These are phyloP conservation scores for Globisporangium sylvaticum DNA, from an alignment of 352 stramenopile genomes.

Conservation along the genomic window DNA sequence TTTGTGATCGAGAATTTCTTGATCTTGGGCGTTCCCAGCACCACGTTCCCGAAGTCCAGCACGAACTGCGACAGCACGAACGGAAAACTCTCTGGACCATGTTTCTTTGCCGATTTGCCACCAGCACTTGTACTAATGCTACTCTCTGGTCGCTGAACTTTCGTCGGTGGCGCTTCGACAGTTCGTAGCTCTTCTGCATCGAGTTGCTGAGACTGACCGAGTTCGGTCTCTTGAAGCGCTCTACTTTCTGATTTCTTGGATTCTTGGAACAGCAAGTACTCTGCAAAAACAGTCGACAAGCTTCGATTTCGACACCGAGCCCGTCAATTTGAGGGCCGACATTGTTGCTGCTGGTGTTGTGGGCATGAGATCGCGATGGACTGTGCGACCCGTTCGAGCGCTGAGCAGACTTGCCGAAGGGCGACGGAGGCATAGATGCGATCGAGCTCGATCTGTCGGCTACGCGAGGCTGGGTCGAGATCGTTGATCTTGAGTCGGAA, in stretches of 20 bases:
- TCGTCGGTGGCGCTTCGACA: not conserved
- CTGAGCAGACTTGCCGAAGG: slow-evolving; percentile 15
- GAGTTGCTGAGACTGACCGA: not conserved
- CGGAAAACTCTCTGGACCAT: slow-evolving; percentile 30
- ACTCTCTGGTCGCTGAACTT: slow-evolving; percentile 7
- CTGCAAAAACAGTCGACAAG: slow-evolving; percentile 81
- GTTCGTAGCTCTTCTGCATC: slow-evolving; percentile 9
- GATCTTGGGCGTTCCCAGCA: slow-evolving; percentile 89
- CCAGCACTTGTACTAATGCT: not conserved
- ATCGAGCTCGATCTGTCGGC: slow-evolving; percentile 33
- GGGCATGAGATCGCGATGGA: slow-evolving; percentile 16
- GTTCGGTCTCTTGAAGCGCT: not conserved
- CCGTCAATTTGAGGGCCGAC: slow-evolving; percentile 38
- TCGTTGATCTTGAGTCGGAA: slow-evolving; percentile 54
- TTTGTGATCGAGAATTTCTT: slow-evolving; percentile 93
- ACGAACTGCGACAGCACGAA: slow-evolving; percentile 91
- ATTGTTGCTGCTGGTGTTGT: slow-evolving; percentile 12
- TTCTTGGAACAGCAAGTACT: slow-evolving; percentile 68
- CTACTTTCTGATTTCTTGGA: slow-evolving; percentile 22
- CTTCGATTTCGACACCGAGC: slow-evolving; percentile 79
- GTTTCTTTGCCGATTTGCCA: slow-evolving; percentile 25
- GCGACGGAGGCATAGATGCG: slow-evolving; percentile 22
- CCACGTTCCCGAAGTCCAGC: slow-evolving; percentile 93
- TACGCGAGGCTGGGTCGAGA: slow-evolving; percentile 33
- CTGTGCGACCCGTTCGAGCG: slow-evolving; percentile 20